A percentile compares a stretch with the other conserved stretches of the same genome.
phyloP scores from a whole-genome alignment of 2,329 filamentous ascomycete species.

The Colletotrichum sp. region DNA sequence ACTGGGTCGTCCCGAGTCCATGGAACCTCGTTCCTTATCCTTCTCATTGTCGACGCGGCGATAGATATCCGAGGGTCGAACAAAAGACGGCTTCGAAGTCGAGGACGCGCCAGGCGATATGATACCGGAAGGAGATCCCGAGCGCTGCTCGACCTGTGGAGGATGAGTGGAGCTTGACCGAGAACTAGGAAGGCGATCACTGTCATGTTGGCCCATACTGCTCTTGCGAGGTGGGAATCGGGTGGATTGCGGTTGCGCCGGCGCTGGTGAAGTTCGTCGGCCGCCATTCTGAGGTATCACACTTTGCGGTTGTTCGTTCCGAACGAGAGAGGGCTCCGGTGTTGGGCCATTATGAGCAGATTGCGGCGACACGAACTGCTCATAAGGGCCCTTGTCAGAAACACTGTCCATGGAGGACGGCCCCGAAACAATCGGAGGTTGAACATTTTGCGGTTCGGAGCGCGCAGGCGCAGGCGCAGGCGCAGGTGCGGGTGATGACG shows the following conservation, averaged over 20 bases:
- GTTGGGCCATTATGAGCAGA: slow-evolving; percentile 15
- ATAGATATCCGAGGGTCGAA: slow-evolving; percentile 80
- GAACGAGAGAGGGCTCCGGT: background rate
- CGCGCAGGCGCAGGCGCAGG: background rate
- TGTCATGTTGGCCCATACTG: slow-evolving; percentile 57
- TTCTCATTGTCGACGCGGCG: slow-evolving; percentile 72
- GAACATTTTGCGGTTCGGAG: slow-evolving; percentile 5
- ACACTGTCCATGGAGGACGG: slow-evolving; percentile 10
- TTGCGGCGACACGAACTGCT: slow-evolving; percentile 24
- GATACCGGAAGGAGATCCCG: slow-evolving; percentile 42
- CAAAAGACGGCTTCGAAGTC: slow-evolving; percentile 66
- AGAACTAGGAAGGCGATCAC: slow-evolving; percentile 30
- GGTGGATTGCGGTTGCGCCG: slow-evolving; percentile 31
- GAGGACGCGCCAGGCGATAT: slow-evolving; percentile 39
- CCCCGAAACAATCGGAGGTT: background rate
- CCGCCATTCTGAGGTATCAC: slow-evolving; percentile 5
- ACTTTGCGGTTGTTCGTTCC: slow-evolving; percentile 1
- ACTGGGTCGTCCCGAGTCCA: slow-evolving; percentile 63
- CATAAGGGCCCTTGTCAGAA: slow-evolving; percentile 19
- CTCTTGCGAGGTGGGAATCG: slow-evolving; percentile 67
- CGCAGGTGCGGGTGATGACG: slow-evolving; percentile 11
- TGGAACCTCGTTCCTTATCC: slow-evolving; percentile 58
- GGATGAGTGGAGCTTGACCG: slow-evolving; percentile 31
- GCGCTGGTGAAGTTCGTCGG: slow-evolving; percentile 1
- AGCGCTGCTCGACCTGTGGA: slow-evolving; percentile 39